Percentiles rank a stretch among this genome's conserved stretches.
These are phyloP conservation scores for Aspergillus luchuensis DNA, from an alignment of 2,329 filamentous ascomycete genomes.

Conservation along the genomic window DNA sequence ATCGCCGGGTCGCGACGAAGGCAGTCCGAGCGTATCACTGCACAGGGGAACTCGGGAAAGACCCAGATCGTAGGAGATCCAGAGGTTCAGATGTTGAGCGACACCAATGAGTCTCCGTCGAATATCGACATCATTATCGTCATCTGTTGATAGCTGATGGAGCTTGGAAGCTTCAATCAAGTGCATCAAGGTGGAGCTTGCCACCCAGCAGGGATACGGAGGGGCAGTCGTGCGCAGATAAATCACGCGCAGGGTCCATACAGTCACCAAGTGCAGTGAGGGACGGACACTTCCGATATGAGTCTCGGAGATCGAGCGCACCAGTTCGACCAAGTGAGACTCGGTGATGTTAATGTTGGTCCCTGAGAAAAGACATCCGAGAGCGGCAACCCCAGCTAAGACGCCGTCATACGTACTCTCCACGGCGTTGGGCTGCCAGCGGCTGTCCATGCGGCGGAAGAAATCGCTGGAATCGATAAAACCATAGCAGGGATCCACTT, in stretches of 20 bases:
- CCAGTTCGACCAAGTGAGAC: constrained; percentile 49
- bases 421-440: constrained; percentile 25
- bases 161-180: constrained; percentile 54
- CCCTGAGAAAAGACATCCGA: constrained; percentile 56
- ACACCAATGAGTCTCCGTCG: constrained; percentile 50
- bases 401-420: constrained; percentile 48
- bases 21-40: constrained; percentile 34
- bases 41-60: constrained; percentile 53
- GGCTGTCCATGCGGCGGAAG: constrained; percentile 23
- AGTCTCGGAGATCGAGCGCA: constrained; percentile 47
- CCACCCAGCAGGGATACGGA: constrained; percentile 46
- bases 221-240: constrained; percentile 56
- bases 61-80: constrained; percentile 61
- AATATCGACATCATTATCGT: constrained; percentile 35
- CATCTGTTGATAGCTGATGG: constrained; percentile 24
- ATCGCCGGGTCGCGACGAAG: constrained; percentile 48
- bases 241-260: constrained; percentile 54
- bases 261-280: constrained; percentile 31
- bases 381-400: constrained; percentile 54
- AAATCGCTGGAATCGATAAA: constrained; percentile 43
- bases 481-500: constrained; percentile 56
- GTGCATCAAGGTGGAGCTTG: constrained; percentile 44
- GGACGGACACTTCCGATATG: constrained; percentile 22
- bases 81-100: constrained; percentile 59
- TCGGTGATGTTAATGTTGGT: constrained; percentile 46